Evolutionary conservation across 371 early-diverging fungal genomes (phyloP).

Genomic region (Modicella reniformis): DNA sequence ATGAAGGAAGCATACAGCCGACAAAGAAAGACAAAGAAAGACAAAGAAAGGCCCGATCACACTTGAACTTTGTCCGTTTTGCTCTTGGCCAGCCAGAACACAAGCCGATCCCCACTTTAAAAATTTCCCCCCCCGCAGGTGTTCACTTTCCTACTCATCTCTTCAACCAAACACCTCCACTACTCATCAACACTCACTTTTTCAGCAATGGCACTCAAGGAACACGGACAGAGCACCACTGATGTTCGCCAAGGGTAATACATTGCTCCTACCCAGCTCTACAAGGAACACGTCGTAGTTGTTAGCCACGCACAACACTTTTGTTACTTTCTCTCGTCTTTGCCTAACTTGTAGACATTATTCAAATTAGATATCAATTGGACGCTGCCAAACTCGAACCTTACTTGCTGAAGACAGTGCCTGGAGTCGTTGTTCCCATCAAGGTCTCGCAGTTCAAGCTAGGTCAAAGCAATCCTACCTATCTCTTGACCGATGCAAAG

Average conservation of each 20-base stretch:
- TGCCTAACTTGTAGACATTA: background rate
- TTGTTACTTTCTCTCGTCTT: no score
- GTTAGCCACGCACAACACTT: no score
- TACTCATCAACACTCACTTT: background rate
- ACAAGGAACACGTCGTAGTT: no score
- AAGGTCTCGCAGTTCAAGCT: conserved; percentile 83
- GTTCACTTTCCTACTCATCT: background rate
- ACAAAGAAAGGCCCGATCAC: background rate
- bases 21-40: background rate
- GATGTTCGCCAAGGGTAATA: conserved; percentile 47
- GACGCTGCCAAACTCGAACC: conserved; percentile 65
- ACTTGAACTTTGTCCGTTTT: conserved; percentile 10
- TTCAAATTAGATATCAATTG: conserved; percentile 71
- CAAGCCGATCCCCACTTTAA: conserved; percentile 14
- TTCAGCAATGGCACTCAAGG: conserved; percentile 39
- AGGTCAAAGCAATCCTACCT: conserved; percentile 94
- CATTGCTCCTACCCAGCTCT: background rate
- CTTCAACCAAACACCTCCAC: background rate
- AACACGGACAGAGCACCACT: conserved; percentile 53
- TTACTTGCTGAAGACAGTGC: conserved; percentile 62
- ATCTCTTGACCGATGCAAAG: conserved; percentile 75
- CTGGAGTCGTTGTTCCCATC: conserved; percentile 72
- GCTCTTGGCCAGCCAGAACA: conserved; percentile 23
- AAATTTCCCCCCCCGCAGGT: background rate
- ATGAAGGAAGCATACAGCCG: no score